These are phyloP conservation scores for Staphylotrichum longicolle DNA, from an alignment of 495 filamentous ascomycete species.

Conservation along the genomic window DNA sequence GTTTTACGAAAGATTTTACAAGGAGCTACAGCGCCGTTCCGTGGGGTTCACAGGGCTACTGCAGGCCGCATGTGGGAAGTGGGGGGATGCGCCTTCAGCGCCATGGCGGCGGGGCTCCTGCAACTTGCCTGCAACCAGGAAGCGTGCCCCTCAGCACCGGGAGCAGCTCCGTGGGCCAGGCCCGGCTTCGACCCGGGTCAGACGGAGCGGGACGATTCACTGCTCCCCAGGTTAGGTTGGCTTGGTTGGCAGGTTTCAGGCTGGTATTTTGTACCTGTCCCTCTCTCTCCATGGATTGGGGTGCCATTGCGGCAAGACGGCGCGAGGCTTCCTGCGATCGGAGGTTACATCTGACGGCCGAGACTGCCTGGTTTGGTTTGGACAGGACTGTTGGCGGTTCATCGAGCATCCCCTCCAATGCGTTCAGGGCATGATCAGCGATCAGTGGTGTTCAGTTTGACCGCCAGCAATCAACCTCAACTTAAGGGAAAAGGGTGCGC, in stretches of 20 bases:
- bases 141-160: not conserved
- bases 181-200: no score
- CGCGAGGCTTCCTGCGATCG: not conserved
- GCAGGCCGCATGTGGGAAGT: slow-evolving; percentile 14
- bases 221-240: no score
- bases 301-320: not conserved
- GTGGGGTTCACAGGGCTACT: slow-evolving; percentile 23
- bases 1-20: slow-evolving; percentile 30
- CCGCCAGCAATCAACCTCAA: slow-evolving; percentile 9
- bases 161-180: not conserved
- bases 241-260: no score
- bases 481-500: not conserved
- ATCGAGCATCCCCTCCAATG: not conserved
- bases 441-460: not conserved
- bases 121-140: no score
- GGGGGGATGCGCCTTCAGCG: not conserved
- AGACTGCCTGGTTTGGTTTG: not conserved
- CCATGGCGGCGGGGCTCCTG: not conserved
- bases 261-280: no score
- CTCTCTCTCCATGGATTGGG: no score
- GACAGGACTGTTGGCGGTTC: not conserved
- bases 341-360: slow-evolving; percentile 14
- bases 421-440: slow-evolving; percentile 7
- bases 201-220: no score
- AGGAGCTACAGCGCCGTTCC: slow-evolving; percentile 17